Percentiles rank a stretch among this genome's conserved stretches.
These are phyloP conservation scores for Panicum miliaceum DNA, from an alignment of 176 grass and related monocot genomes.

Conservation along the genomic window DNA sequence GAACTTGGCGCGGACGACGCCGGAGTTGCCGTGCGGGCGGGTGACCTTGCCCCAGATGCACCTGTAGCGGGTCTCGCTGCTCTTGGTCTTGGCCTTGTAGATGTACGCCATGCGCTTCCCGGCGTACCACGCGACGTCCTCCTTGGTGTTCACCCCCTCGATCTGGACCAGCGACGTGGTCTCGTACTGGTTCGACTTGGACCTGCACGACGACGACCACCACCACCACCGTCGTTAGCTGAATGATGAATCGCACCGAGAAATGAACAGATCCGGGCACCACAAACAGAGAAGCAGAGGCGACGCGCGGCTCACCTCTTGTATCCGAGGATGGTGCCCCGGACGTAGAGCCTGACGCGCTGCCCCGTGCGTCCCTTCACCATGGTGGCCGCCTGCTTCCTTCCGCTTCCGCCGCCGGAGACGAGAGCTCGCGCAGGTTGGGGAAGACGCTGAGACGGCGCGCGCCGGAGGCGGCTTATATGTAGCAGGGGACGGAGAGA, in stretches of 20 bases:
- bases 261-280: constrained; percentile 29
- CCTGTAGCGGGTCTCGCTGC: constrained; percentile 54
- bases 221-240: neutral
- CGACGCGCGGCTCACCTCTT: constrained; percentile 49
- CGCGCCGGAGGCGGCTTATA: constrained; percentile 20
- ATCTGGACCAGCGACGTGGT: constrained; percentile 81
- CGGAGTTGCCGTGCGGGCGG: constrained; percentile 75
- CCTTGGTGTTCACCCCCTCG: constrained; percentile 84
- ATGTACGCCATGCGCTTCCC: constrained; percentile 82
- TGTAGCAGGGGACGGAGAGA: neutral
- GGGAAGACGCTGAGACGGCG: constrained; percentile 5
- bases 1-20: constrained; percentile 79
- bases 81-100: constrained; percentile 94
- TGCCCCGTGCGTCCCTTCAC: constrained; percentile 66
- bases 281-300: neutral
- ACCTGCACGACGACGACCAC: constrained; percentile 40
- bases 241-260: neutral
- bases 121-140: constrained; percentile 75
- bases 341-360: constrained; percentile 70
- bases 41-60: constrained; percentile 90
- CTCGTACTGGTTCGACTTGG: constrained; percentile 89
- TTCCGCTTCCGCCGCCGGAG: constrained; percentile 41
- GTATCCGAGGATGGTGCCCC: constrained; percentile 84
- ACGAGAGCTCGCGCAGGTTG: constrained; percentile 19
- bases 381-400: constrained; percentile 41